phyloP scores from a whole-genome alignment of 441 rosid species.

The Kokia cookei region DNA sequence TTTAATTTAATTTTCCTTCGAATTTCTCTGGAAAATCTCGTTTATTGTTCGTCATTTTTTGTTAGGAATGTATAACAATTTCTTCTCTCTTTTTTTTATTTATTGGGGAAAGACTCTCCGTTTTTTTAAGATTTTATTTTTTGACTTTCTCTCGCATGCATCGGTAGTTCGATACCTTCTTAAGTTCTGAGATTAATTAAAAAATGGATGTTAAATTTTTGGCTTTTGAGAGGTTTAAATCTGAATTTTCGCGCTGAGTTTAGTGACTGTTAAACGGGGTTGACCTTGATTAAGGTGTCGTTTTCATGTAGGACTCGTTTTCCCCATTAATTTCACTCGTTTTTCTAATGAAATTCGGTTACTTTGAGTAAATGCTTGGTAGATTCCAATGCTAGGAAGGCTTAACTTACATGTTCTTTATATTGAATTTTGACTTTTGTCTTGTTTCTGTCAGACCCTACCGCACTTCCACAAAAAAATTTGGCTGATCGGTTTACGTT shows the following conservation, averaged over 20 bases:
- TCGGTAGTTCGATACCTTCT: neutral
- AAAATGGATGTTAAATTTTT: neutral
- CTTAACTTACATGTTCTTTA: neutral
- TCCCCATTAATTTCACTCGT: neutral
- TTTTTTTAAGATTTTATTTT: too few species aligned
- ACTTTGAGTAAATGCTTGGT: neutral
- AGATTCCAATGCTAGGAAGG: neutral
- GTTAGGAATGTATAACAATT: neutral
- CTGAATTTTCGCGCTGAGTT: neutral
- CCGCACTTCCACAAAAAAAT: slow-evolving; percentile 14
- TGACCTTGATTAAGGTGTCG: neutral
- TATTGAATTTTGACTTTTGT: neutral
- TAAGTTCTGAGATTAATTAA: neutral
- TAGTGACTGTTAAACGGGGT: neutral
- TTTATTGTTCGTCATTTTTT: neutral
- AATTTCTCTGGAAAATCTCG: neutral
- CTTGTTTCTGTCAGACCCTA: slow-evolving; percentile 25
- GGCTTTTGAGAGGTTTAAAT: neutral
- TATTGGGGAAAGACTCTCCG: neutral
- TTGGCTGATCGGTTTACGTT: slow-evolving; percentile 31
- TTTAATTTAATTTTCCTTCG: neutral
- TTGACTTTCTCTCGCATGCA: neutral
- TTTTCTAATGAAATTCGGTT: neutral
- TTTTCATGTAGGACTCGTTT: neutral
- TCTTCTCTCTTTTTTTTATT: neutral